These are phyloP conservation scores for Pseudonectria foliicola DNA, from an alignment of 2,329 filamentous ascomycete genomes.

Conservation along the genomic window DNA sequence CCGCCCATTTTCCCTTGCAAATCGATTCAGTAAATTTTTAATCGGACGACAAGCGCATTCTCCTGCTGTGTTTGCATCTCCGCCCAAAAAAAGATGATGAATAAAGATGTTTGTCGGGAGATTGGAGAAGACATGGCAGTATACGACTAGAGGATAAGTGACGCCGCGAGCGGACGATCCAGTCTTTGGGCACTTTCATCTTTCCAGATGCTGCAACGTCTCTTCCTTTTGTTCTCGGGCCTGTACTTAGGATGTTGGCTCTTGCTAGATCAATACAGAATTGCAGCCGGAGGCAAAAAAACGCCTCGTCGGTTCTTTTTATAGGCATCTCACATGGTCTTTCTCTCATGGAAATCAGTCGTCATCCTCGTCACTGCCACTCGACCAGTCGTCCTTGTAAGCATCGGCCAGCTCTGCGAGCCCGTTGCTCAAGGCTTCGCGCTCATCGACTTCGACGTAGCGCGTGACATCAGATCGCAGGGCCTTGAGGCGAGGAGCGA, in stretches of 20 bases:
- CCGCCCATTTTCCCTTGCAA: too few species aligned
- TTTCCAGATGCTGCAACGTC: slow-evolving; percentile 13
- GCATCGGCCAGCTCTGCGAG: slow-evolving; percentile 78
- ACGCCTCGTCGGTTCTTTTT: slow-evolving; percentile 4
- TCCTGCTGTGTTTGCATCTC: too few species aligned
- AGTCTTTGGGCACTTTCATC: slow-evolving; percentile 6
- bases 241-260: slow-evolving; percentile 23
- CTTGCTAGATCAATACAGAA: slow-evolving; percentile 27
- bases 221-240: slow-evolving; percentile 10
- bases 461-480: slow-evolving; percentile 59
- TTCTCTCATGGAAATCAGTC: slow-evolving; percentile 41
- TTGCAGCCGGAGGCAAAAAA: slow-evolving; percentile 10
- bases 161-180: too few species aligned
- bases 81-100: too few species aligned
- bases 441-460: slow-evolving; percentile 65
- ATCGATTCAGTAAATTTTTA: too few species aligned
- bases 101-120: too few species aligned
- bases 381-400: slow-evolving; percentile 83
- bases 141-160: too few species aligned
- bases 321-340: background rate
- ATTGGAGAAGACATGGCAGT: too few species aligned
- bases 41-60: too few species aligned
- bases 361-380: slow-evolving; percentile 64
- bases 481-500: slow-evolving; percentile 60
- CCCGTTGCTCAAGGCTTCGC: slow-evolving; percentile 75